A percentile compares a stretch with the other conserved stretches of the same genome.
Evolutionary conservation across 371 early-diverging fungal genomes (phyloP).

Genomic region (Caulochytrium protostelioides): DNA sequence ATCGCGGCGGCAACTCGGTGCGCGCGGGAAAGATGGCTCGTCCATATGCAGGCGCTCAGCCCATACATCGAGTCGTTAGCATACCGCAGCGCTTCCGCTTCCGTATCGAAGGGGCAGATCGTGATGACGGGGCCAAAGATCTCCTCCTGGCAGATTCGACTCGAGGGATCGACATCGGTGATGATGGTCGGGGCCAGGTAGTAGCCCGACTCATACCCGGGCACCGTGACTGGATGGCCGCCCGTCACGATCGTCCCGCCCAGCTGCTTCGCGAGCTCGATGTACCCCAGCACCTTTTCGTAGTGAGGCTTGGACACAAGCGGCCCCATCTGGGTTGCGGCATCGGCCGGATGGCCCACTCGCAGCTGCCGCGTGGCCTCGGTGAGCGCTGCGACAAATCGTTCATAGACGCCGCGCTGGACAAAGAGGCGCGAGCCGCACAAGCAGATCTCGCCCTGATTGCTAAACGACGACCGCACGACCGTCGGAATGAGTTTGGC

Average conservation of each 20-base stretch:
- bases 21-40: conserved; percentile 34
- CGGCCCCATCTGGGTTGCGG: conserved; percentile 33
- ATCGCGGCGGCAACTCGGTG: conserved; percentile 30
- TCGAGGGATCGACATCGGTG: conserved; percentile 11
- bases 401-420: conserved; percentile 30
- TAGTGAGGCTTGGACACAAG: conserved; percentile 32
- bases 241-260: conserved; percentile 35
- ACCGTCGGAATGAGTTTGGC: conserved; percentile 30
- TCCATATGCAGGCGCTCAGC: conserved; percentile 54
- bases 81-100: conserved; percentile 39
- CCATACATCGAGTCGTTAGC: conserved; percentile 59
- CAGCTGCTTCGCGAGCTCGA: conserved; percentile 37
- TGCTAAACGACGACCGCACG: conserved; percentile 35
- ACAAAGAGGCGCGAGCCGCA: conserved; percentile 44
- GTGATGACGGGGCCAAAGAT: conserved; percentile 54
- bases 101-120: conserved; percentile 42
- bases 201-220: conserved; percentile 5
- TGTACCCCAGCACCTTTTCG: conserved; percentile 42
- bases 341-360: conserved; percentile 40
- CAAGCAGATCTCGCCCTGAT: conserved; percentile 43
- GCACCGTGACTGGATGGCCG: conserved; percentile 5
- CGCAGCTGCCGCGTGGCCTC: conserved; percentile 16
- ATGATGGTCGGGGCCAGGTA: too few species aligned
- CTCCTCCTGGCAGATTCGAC: conserved; percentile 48
- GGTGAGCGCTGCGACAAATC: conserved; percentile 26